Evolutionary conservation across 768 basidiomycete genomes (phyloP).

Genomic region (Mrakia blollopis): DNA sequence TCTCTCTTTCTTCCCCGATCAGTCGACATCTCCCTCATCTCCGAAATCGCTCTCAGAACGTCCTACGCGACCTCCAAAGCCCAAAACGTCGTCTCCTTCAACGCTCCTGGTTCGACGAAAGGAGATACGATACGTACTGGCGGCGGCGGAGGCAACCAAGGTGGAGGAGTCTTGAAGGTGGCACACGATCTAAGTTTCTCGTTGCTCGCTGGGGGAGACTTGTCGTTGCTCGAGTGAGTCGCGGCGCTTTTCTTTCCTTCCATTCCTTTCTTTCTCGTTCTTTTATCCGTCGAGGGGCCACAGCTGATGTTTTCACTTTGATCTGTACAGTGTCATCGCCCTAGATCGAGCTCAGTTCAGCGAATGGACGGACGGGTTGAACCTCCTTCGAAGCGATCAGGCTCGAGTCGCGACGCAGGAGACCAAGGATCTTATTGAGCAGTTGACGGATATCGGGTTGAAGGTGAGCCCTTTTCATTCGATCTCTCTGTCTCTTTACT

Average conservation of each 20-base stretch:
- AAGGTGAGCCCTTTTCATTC: conserved; percentile 73
- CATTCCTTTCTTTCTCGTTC: no score
- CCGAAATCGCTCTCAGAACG: conserved; percentile 64
- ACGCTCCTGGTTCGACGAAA: background rate
- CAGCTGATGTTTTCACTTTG: no score
- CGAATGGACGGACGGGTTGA: conserved; percentile 91
- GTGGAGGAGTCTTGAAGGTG: background rate
- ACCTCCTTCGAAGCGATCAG: conserved; percentile 74
- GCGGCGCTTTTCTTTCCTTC: background rate
- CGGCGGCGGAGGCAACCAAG: background rate
- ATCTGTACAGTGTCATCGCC: conserved; percentile 53
- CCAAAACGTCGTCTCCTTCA: background rate
- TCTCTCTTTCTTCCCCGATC: background rate
- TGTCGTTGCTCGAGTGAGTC: conserved; percentile 30
- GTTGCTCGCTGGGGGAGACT: conserved; percentile 6
- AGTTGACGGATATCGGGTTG: conserved; percentile 81
- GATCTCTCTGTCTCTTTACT: background rate
- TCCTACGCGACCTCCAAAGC: background rate
- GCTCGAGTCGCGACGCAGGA: conserved; percentile 79
- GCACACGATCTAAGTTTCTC: conserved; percentile 28
- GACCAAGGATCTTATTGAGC: conserved; percentile 76
- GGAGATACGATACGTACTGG: background rate
- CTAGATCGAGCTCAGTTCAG: conserved; percentile 74
- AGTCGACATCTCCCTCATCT: conserved; percentile 71
- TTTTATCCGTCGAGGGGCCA: no score